Conservation (phyloP, 768 basidiomycete species). For the Porphyrellus cyaneotinctus region DNA sequence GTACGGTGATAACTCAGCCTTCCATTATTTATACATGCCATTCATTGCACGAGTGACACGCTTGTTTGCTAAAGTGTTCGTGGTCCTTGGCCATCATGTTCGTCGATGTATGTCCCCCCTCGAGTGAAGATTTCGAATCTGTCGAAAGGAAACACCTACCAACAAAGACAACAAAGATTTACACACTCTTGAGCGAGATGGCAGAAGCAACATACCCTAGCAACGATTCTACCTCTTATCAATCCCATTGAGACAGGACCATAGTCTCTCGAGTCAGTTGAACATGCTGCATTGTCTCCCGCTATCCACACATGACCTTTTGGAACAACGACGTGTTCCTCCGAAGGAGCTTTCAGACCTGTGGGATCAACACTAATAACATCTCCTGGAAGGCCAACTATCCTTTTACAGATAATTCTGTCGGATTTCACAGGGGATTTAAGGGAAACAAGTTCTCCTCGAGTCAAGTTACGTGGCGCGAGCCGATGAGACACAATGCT, state of each 20-base stretch:
- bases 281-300: constrained; percentile 83
- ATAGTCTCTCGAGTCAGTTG: constrained; percentile 87
- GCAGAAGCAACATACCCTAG: constrained; percentile 46
- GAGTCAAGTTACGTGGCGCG: constrained; percentile 45
- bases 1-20: constrained; percentile 35
- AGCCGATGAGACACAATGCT: constrained; percentile 53
- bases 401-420: constrained; percentile 78
- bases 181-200: not conserved
- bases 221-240: constrained; percentile 62
- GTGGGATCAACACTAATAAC: constrained; percentile 85
- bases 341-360: constrained; percentile 55
- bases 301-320: constrained; percentile 85
- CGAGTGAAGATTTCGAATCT: constrained; percentile 27
- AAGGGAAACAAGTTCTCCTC: constrained; percentile 77
- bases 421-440: constrained; percentile 66
- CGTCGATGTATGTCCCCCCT: constrained; percentile 20
- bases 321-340: constrained; percentile 75
- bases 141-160: constrained; percentile 29
- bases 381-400: constrained; percentile 89
- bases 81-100: not conserved
- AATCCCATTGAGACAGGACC: constrained; percentile 86
- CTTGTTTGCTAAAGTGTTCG: not conserved
- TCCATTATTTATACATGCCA: not conserved
- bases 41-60: not conserved
- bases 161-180: constrained; percentile 8